phyloP scores from a whole-genome alignment of 768 basidiomycete species.

The Lentinula raphanica region DNA sequence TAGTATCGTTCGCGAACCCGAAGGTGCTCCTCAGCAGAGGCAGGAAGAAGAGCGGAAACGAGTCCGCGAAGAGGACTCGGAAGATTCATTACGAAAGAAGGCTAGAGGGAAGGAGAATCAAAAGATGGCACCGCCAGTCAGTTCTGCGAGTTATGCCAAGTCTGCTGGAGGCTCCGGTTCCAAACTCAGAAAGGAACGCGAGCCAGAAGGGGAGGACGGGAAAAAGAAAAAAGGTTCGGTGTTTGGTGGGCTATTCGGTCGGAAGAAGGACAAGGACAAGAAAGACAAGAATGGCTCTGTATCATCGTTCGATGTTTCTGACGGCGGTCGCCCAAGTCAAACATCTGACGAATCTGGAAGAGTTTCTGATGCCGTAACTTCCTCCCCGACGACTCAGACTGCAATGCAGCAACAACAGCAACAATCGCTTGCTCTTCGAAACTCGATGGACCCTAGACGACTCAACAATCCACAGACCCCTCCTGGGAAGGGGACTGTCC shows the following conservation, averaged over 20 bases:
- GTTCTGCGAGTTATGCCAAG: constrained; percentile 32
- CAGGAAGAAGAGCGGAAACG: constrained; percentile 51
- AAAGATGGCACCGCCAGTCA: constrained; percentile 43
- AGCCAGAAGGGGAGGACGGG: constrained; percentile 23
- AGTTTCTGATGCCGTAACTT: constrained; percentile 25
- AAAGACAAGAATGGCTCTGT: constrained; percentile 34
- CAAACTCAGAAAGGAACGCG: constrained; percentile 43
- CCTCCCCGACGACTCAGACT: constrained; percentile 48
- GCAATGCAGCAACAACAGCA: constrained; percentile 60
- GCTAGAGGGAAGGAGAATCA: constrained; percentile 42
- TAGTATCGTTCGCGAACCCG: constrained; percentile 57
- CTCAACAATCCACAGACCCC: constrained; percentile 16
- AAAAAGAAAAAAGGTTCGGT: constrained; percentile 73
- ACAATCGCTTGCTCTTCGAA: constrained; percentile 21
- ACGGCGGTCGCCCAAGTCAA: constrained; percentile 30
- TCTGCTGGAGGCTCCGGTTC: constrained; percentile 17
- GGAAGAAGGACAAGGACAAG: constrained; percentile 68
- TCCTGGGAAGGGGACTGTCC: constrained; percentile 20
- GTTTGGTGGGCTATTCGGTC: constrained; percentile 69
- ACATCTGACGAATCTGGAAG: constrained; percentile 61
- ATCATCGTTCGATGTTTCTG: constrained; percentile 45
- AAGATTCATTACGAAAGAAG: constrained; percentile 36
- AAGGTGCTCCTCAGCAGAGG: constrained; percentile 23
- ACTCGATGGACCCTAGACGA: constrained; percentile 24
- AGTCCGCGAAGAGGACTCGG: constrained; percentile 39